Evolutionary conservation across 805 yeast species (phyloP).

Genomic region (Candida broadrunensis): DNA sequence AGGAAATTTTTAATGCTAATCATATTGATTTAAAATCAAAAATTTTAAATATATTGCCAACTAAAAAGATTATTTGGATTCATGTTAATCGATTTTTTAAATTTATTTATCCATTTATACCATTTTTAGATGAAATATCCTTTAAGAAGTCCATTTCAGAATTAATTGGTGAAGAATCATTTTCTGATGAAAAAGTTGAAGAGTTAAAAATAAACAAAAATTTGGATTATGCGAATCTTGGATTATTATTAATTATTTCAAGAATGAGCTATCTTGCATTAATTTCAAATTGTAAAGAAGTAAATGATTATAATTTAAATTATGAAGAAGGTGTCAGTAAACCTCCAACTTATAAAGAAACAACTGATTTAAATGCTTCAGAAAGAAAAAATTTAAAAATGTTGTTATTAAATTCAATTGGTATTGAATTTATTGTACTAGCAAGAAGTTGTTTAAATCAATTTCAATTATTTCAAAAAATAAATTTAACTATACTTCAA

Average conservation of each 20-base stretch:
- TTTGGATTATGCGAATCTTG: slow-evolving; percentile 36
- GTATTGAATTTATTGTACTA: slow-evolving; percentile 40
- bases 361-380: slow-evolving; percentile 18
- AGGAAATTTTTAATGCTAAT: slow-evolving; percentile 24
- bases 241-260: slow-evolving; percentile 38
- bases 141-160: slow-evolving; percentile 26
- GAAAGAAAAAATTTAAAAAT: slow-evolving; percentile 22
- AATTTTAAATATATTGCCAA: slow-evolving; percentile 37
- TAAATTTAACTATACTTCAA: slow-evolving; percentile 25
- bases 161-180: slow-evolving; percentile 30
- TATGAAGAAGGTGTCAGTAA: slow-evolving; percentile 17
- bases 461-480: slow-evolving; percentile 44
- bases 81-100: slow-evolving; percentile 40
- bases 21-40: slow-evolving; percentile 37
- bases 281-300: slow-evolving; percentile 23
- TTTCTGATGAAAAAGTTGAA: slow-evolving; percentile 19
- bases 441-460: slow-evolving; percentile 57
- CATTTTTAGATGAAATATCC: slow-evolving; percentile 37
- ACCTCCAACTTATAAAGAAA: slow-evolving; percentile 22
- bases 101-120: slow-evolving; percentile 45
- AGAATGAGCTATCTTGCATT: slow-evolving; percentile 42
- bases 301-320: slow-evolving; percentile 18
- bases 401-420: slow-evolving; percentile 46
- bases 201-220: slow-evolving; percentile 31
- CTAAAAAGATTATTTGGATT: slow-evolving; percentile 33